Evolutionary conservation across 768 basidiomycete genomes (phyloP).

Genomic region (Lentinula sp.): DNA sequence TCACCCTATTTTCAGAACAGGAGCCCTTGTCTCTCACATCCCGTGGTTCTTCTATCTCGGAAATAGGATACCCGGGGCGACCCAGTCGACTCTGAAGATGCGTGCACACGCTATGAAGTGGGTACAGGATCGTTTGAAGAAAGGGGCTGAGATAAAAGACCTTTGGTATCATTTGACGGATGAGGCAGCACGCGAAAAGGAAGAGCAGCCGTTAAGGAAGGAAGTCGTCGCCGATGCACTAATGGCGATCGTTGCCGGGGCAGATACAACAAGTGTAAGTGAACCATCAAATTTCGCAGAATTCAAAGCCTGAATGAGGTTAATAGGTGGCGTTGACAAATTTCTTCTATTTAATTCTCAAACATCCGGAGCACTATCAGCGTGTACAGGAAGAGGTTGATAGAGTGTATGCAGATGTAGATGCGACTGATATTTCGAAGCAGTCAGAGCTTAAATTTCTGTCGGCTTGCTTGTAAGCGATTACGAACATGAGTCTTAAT

Average conservation of each 20-base stretch:
- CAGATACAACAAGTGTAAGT: not conserved
- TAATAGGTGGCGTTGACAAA: not conserved
- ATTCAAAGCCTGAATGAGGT: not conserved
- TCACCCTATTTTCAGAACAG: constrained; percentile 1
- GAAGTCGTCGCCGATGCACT: constrained; percentile 8
- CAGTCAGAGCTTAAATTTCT: constrained; percentile 22
- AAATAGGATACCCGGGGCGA: constrained; percentile 23
- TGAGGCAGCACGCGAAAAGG: constrained; percentile 18
- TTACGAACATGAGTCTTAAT: not conserved
- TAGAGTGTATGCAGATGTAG: not conserved
- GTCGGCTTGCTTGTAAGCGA: constrained; percentile 27
- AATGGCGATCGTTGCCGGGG: constrained; percentile 6
- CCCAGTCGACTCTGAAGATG: constrained; percentile 14
- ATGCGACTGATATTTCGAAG: constrained; percentile 1
- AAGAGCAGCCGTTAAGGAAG: constrained; percentile 10
- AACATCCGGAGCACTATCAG: not conserved
- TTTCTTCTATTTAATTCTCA: not conserved
- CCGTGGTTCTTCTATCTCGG: constrained; percentile 18
- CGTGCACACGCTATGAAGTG: constrained; percentile 19
- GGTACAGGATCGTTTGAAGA: constrained; percentile 14
- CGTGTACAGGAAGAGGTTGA: constrained; percentile 6
- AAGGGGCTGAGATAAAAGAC: constrained; percentile 19
- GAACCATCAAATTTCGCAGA: not conserved
- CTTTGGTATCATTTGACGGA: constrained; percentile 37
- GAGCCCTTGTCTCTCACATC: constrained; percentile 12